phyloP scores from a whole-genome alignment of 768 basidiomycete genomes.

The Candolleomyces eurysporus region DNA sequence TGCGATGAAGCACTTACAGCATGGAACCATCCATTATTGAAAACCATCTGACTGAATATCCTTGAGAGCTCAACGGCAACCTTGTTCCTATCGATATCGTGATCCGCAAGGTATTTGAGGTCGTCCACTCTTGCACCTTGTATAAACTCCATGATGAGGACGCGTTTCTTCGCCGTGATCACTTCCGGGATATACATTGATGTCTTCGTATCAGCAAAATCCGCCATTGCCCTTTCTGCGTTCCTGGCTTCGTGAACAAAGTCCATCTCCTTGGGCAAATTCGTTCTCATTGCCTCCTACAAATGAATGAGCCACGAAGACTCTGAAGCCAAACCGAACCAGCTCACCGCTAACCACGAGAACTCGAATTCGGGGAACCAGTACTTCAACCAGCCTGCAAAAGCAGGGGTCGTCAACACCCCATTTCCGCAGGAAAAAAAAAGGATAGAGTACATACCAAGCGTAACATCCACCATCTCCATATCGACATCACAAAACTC shows the following conservation, averaged over 20 bases:
- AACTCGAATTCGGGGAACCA: slow-evolving; percentile 98
- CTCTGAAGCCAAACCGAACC: slow-evolving; percentile 15
- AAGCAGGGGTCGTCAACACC: background rate
- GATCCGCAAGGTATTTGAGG: slow-evolving; percentile 72
- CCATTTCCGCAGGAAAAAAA: slow-evolving; percentile 29
- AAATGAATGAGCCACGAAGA: slow-evolving; percentile 36
- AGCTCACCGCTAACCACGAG: slow-evolving; percentile 78
- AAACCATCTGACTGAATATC: slow-evolving; percentile 96
- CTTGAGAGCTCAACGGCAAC: slow-evolving; percentile 87
- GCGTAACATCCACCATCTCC: slow-evolving; percentile 74
- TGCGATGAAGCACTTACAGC: slow-evolving; percentile 47
- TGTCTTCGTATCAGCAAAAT: slow-evolving; percentile 69
- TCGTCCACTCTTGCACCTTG: slow-evolving; percentile 89
- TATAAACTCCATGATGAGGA: slow-evolving; percentile 94
- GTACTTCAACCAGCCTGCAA: slow-evolving; percentile 76
- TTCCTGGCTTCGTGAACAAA: slow-evolving; percentile 89
- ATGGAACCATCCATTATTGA: slow-evolving; percentile 89
- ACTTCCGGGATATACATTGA: slow-evolving; percentile 90
- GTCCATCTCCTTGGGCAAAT: slow-evolving; percentile 92
- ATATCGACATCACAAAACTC: slow-evolving; percentile 93
- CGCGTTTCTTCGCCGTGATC: slow-evolving; percentile 75
- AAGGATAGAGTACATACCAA: slow-evolving; percentile 25
- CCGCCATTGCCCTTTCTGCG: slow-evolving; percentile 62
- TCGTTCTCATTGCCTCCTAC: slow-evolving; percentile 92
- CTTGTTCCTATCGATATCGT: slow-evolving; percentile 89